Conservation (phyloP, 2,329 filamentous ascomycete genomes). For the Calonectria honghensis region DNA sequence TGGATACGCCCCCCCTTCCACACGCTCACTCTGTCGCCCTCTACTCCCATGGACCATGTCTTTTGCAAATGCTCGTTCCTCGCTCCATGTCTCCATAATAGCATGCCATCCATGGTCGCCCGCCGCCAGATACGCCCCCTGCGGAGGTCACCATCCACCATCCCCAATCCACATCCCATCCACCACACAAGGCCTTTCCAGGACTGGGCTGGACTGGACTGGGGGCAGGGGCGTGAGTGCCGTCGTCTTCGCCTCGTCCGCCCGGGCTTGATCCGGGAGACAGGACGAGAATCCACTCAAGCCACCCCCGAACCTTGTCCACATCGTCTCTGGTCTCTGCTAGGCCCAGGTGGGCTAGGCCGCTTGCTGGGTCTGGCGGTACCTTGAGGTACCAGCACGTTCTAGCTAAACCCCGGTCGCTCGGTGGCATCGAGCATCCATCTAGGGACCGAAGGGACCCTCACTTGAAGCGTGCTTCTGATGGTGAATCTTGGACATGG, state of each 20-base stretch:
- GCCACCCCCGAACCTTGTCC: slow-evolving; percentile 49
- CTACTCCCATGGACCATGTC: slow-evolving; percentile 25
- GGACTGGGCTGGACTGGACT: slow-evolving; percentile 24
- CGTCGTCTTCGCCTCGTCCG: slow-evolving; percentile 40
- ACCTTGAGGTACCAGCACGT: slow-evolving; percentile 46
- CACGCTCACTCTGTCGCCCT: background rate
- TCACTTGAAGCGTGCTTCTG: slow-evolving; percentile 26
- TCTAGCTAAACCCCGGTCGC: slow-evolving; percentile 6
- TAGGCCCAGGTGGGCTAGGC: slow-evolving; percentile 24
- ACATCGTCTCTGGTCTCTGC: slow-evolving; percentile 32
- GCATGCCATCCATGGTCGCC: slow-evolving; percentile 27
- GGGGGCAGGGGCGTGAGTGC: slow-evolving; percentile 25
- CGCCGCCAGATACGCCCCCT: slow-evolving; percentile 25
- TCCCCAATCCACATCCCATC: slow-evolving; percentile 20
- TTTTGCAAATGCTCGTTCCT: slow-evolving; percentile 19
- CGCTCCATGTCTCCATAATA: slow-evolving; percentile 26
- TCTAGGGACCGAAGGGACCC: slow-evolving; percentile 22
- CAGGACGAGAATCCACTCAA: slow-evolving; percentile 46
- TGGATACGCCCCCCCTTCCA: slow-evolving; percentile 7
- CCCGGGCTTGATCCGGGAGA: slow-evolving; percentile 48
- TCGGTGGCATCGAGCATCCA: slow-evolving; percentile 22
- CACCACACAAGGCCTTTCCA: slow-evolving; percentile 17
- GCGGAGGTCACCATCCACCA: slow-evolving; percentile 19
- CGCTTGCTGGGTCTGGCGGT: slow-evolving; percentile 45
- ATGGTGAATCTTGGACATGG: slow-evolving; percentile 24